Conservation (phyloP, 2,329 filamentous ascomycete species). For the Colletotrichum musae region DNA sequence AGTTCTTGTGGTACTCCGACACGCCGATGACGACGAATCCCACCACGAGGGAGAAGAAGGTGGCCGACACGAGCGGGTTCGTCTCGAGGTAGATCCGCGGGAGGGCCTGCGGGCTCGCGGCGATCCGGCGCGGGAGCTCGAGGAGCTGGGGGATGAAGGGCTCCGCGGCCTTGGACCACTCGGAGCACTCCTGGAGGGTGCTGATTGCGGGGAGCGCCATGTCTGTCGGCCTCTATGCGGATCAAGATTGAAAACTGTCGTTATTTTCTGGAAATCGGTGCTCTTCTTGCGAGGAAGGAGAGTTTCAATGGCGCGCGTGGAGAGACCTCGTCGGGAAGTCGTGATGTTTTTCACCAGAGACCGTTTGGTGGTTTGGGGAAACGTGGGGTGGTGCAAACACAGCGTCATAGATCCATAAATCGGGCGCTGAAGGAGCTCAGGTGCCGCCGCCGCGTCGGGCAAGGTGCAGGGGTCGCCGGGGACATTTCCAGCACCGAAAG, state of each 20-base stretch:
- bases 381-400: slow-evolving; percentile 25
- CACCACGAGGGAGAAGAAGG: slow-evolving; percentile 80
- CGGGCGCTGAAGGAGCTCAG: slow-evolving; percentile 7
- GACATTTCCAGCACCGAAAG: slow-evolving; percentile 18
- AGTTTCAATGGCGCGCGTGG: background rate
- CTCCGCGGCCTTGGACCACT: slow-evolving; percentile 80
- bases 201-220: slow-evolving; percentile 83
- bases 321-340: background rate
- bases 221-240: no score
- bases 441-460: background rate
- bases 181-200: slow-evolving; percentile 80
- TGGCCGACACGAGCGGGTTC: slow-evolving; percentile 85
- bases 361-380: background rate
- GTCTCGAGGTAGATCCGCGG: slow-evolving; percentile 83
- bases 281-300: background rate
- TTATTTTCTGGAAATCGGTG: background rate
- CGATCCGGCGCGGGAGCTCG: slow-evolving; percentile 76
- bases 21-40: slow-evolving; percentile 79
- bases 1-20: slow-evolving; percentile 92
- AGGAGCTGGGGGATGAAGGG: slow-evolving; percentile 81
- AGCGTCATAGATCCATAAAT: slow-evolving; percentile 36
- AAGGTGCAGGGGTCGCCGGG: slow-evolving; percentile 27
- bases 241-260: no score
- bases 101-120: slow-evolving; percentile 73
- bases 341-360: slow-evolving; percentile 6